Evolutionary conservation across 2,329 filamentous ascomycete species (phyloP), one percentile per base, ranked within the genome.

Genomic region (Fusarium sp.): DNA sequence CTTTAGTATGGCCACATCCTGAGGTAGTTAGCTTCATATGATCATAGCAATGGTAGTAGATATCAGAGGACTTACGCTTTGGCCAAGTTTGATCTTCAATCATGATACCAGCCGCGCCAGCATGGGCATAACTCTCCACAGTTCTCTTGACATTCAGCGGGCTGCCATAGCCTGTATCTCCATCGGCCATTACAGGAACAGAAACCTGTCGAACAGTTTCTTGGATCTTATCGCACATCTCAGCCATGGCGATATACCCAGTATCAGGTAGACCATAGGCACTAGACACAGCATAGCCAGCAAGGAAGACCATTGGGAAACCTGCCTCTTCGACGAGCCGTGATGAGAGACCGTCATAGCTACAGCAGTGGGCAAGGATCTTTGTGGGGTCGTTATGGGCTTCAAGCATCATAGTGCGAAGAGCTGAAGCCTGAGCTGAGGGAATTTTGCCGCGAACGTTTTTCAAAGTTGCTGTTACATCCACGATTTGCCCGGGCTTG

Each of bases 81-180:
- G 82, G 82, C 82, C 82, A 84, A 0, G 79, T 82, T 64, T 83
- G 82, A 51, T 84, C 82, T 57, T 84, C 82, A 58, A 84, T 82
- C 80, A 79, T 78, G 40, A 79, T 58, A 1, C 78, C 78, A 15
- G 78, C 78, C 0, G 78, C 78, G 5, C 78, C 81, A 0, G 81
- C 81, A 6, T 71, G 70, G 0, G 81, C 82, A 67, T 79, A 83
- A 5, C 75, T 75, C 64, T 65, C 64, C 2, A 84, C 82, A 0
- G 82, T 83, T 14, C 82, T 67, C 47, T 76, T 77, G 0, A 84
- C 82, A 35, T 83, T 84, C 70, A 83, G 79, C 4, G 82, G 79
- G 45, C 80, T 79, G 4, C 83, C 83, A 45, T 84, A 84, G 3
- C 82, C 82, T 0, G 82, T 84, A 58, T 84, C 82, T 0, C 81